Conservation (phyloP, 805 yeast genomes). For the Sugiyamaella chiloensis region DNA sequence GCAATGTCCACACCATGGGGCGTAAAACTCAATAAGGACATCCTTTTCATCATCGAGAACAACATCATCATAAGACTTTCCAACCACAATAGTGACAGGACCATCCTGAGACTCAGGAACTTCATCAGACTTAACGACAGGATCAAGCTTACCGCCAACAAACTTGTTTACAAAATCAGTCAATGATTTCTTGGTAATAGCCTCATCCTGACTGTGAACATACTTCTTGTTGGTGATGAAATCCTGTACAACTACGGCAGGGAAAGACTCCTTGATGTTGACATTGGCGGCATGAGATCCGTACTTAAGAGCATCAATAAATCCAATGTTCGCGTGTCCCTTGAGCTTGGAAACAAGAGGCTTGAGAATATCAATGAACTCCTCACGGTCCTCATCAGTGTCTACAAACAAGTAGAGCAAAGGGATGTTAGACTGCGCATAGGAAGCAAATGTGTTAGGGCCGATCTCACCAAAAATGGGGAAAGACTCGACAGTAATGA, state of each 20-base stretch:
- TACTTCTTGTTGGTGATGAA: conserved; percentile 64
- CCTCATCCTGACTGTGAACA: conserved; percentile 61
- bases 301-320: conserved; percentile 73
- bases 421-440: conserved; percentile 71
- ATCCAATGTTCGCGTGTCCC: conserved; percentile 83
- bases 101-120: conserved; percentile 76
- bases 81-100: conserved; percentile 75
- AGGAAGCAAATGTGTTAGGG: conserved; percentile 71
- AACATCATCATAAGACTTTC: conserved; percentile 71
- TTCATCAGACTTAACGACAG: conserved; percentile 80
- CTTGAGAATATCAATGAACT: conserved; percentile 49
- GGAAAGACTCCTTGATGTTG: conserved; percentile 76
- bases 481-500: conserved; percentile 60
- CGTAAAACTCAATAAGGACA: conserved; percentile 83
- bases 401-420: conserved; percentile 85
- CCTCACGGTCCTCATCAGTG: conserved; percentile 60
- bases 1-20: conserved; percentile 99
- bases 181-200: conserved; percentile 52
- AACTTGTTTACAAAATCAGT: conserved; percentile 61
- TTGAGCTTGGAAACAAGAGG: conserved; percentile 70
- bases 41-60: conserved; percentile 63
- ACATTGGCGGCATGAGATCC: conserved; percentile 86
- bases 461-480: conserved; percentile 87
- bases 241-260: conserved; percentile 87
- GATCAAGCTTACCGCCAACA: conserved; percentile 59